Percentiles rank a stretch among this genome's conserved stretches.
phyloP scores from a whole-genome alignment of 179 eudicot genomes.

The Vitellaria paradoxa region DNA sequence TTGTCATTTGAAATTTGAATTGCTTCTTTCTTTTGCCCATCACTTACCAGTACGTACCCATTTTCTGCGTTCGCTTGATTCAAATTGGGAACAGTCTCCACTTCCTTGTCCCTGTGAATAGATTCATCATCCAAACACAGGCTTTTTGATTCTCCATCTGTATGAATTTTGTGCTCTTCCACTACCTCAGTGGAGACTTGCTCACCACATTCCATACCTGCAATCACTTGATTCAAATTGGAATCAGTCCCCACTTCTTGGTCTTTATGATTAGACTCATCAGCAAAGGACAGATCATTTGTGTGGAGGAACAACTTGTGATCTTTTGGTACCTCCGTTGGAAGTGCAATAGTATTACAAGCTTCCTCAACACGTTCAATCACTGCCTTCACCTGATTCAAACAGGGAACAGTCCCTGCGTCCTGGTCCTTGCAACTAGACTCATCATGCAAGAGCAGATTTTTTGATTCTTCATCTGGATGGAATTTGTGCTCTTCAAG shows the following conservation, averaged over 20 bases:
- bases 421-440: slow-evolving; percentile 14
- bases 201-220: slow-evolving; percentile 22
- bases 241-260: background rate
- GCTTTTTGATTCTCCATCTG: slow-evolving; percentile 5
- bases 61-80: slow-evolving; percentile 17
- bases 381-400: slow-evolving; percentile 11
- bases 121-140: background rate
- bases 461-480: slow-evolving; percentile 4
- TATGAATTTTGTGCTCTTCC: background rate
- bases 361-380: background rate
- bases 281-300: background rate
- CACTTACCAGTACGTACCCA: background rate
- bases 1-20: slow-evolving; percentile 1
- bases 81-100: background rate
- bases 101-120: slow-evolving; percentile 10
- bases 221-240: background rate
- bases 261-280: background rate
- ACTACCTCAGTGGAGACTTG: slow-evolving; percentile 25
- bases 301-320: background rate
- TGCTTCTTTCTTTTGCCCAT: slow-evolving; percentile 10
- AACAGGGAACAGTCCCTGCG: background rate
- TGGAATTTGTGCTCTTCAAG: background rate
- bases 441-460: background rate
- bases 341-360: too few relatives aligned
- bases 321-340: too few relatives aligned